Evolutionary conservation across 805 yeast species (phyloP), one percentile per base, ranked within the genome.

Genomic region (Suhomyces kilbournensis): DNA sequence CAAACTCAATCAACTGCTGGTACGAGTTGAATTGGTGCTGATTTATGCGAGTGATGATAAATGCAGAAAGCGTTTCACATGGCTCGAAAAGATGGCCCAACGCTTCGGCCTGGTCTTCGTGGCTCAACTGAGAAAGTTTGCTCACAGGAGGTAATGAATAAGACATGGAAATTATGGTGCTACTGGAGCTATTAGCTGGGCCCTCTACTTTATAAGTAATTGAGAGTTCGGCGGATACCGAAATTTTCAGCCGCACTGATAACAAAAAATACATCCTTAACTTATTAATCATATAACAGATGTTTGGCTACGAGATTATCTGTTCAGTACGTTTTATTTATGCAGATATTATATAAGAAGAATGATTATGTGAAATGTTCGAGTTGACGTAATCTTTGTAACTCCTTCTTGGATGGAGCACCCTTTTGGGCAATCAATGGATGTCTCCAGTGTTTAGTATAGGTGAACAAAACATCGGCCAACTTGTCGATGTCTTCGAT

Each of bases 61-160:
- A 50, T 48, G 55, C n/a, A 59, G 76, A 51, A 70, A 75, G 47
- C 1, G 84, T 73, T 1, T 69, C 68, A 63, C 90, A 85, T 7
- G 83, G 86, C 65, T 86, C 92, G 60, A 86, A 86, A n/a, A 86
- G 68, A 49, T 79, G 80, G 48, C 78, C 80, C 34, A 86, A 62
- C 0, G 81, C 71, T 46, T 71, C 72, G 3, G 56, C 65, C 54
- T 77, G 69, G 38, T 69, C 67, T 2, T 50, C 50, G 1, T 49
- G 43, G 1, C 68, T 12, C 12, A 74, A 60, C 35, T 14, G 26
- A 14, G 7, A 9, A n/a, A 52, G n/a, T 20, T n/a, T 22, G 17
- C n/a, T 14, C 4, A 46, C 38, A 3, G 46, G 14, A 25, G 54
- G 54, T 30, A 52, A 25, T 30, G 35, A 23, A 23, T 39, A 35